Evolutionary conservation across 441 rosid genomes (phyloP), one percentile per base, ranked within the genome.

Genomic region (Erodium moschatum): DNA sequence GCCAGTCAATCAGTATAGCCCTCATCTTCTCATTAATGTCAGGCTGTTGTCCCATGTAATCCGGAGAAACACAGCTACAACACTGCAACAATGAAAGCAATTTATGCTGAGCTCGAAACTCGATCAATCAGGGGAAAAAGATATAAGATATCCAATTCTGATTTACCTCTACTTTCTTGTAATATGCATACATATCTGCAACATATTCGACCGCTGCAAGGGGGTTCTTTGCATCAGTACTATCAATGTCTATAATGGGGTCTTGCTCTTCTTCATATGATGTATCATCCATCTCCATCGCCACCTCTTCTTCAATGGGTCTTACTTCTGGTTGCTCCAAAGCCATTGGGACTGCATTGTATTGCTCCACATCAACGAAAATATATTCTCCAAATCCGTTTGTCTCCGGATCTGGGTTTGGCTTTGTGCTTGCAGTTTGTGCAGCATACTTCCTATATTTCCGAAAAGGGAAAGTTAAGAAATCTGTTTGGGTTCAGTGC

Each of bases 21-120:
- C 98, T 83, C 98, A 93, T 94, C 79, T 83, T 89, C 76, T 88
- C 97, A 44, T 94, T 91, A 65, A 89, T 81, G 75, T 94, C 97
- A 19, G 67, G 73, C 69, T 94, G 97, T 33, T 77, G 85, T 10
- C 73, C 74, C 92, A 94, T 87, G 60, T 93, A 93, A 73, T 81
- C 73, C 4, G 84, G 80, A 24, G 92, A 77, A n/a, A 87, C 90
- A 64, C 86, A 81, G 77, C 89, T 75, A 20, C 70, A 82, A 69
- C 73, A 76, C 97, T 94, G 85, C 77, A 24, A 2, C 27, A 24
- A 77, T 35, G 66, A 18, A 79, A 24, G 46, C 16, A 63, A 20
- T 8, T 20, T 0, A 9, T n/a, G 21, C 27, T 24, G 1, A 24
- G 27, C 27, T 24, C 27, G 2, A 24, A 24, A 24, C 27, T 24